Evolutionary conservation across 2,329 filamentous ascomycete species (phyloP).

Genomic region (Fusarium odoratissimum): DNA sequence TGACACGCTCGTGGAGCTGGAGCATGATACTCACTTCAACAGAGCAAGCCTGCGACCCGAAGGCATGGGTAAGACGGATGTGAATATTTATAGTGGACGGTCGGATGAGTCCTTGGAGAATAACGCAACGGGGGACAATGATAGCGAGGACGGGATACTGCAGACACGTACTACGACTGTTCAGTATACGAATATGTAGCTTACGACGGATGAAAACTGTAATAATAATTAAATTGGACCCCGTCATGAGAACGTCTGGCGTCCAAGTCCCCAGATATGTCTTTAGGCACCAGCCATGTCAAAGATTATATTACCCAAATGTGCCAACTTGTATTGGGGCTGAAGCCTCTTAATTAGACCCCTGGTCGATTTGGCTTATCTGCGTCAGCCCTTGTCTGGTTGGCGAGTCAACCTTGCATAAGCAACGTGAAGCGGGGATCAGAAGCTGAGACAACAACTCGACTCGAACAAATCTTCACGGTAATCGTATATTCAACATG

Average conservation of each 20-base stretch:
- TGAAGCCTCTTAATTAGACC: neutral
- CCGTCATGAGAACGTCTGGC: accelerated
- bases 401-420: neutral
- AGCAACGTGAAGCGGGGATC: neutral
- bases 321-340: neutral
- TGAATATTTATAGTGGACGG: neutral
- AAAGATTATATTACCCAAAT: neutral
- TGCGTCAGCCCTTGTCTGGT: neutral
- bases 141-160: constrained; percentile 11
- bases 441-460: neutral
- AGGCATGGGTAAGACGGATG: neutral
- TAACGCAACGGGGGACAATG: neutral
- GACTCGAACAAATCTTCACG: neutral
- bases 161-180: constrained; percentile 9
- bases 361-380: neutral
- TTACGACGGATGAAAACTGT: neutral
- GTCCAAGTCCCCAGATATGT: too few relatives aligned
- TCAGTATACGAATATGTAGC: neutral
- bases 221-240: neutral
- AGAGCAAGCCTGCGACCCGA: neutral
- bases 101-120: constrained; percentile 2
- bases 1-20: constrained; percentile 13
- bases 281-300: accelerated
- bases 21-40: constrained; percentile 9
- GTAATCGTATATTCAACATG: neutral